A percentile compares a stretch with the other conserved stretches of the same genome.
Evolutionary conservation across 2,329 filamentous ascomycete genomes (phyloP).

Genomic region (Alternaria gaisen): DNA sequence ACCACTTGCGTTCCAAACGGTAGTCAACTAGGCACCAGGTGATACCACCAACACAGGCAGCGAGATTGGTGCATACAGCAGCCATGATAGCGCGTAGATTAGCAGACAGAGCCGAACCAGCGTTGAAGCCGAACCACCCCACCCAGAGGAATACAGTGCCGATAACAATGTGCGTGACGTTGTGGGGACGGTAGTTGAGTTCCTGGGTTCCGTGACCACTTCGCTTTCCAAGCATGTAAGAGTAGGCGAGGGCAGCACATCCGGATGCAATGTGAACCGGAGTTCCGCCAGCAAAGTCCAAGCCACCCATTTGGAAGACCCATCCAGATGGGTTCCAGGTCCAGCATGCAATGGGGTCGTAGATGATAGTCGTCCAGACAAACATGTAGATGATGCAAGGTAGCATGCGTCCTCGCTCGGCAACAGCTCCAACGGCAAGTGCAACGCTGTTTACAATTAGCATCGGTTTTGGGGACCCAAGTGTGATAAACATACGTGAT

Average conservation of each 20-base stretch:
- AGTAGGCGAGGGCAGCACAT: slow-evolving; percentile 84
- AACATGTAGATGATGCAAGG: slow-evolving; percentile 94
- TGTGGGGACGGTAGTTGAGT: slow-evolving; percentile 91
- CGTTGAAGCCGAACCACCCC: slow-evolving; percentile 96
- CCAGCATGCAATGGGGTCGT: slow-evolving; percentile 94
- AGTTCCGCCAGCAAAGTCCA: slow-evolving; percentile 90
- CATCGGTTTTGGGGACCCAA: neutral
- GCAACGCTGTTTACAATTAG: slow-evolving; percentile 67
- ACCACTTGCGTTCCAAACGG: slow-evolving; percentile 89
- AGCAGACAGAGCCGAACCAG: slow-evolving; percentile 80
- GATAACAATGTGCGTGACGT: slow-evolving; percentile 90
- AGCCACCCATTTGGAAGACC: slow-evolving; percentile 79
- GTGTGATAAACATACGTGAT: slow-evolving; percentile 74
- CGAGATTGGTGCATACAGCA: slow-evolving; percentile 83
- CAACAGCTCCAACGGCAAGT: slow-evolving; percentile 83
- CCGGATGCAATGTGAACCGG: slow-evolving; percentile 90
- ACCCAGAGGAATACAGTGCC: slow-evolving; percentile 95
- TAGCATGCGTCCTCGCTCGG: slow-evolving; percentile 86
- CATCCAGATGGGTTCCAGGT: slow-evolving; percentile 88
- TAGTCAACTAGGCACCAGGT: slow-evolving; percentile 93
- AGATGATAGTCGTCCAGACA: slow-evolving; percentile 87
- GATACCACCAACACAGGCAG: slow-evolving; percentile 83
- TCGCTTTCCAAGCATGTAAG: slow-evolving; percentile 88
- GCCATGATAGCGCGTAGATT: slow-evolving; percentile 89
- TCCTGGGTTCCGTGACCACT: slow-evolving; percentile 86